Percentiles rank a stretch among this genome's conserved stretches.
These are phyloP conservation scores for Aquilaria agallochum DNA, from an alignment of 441 rosid genomes.

Conservation along the genomic window DNA sequence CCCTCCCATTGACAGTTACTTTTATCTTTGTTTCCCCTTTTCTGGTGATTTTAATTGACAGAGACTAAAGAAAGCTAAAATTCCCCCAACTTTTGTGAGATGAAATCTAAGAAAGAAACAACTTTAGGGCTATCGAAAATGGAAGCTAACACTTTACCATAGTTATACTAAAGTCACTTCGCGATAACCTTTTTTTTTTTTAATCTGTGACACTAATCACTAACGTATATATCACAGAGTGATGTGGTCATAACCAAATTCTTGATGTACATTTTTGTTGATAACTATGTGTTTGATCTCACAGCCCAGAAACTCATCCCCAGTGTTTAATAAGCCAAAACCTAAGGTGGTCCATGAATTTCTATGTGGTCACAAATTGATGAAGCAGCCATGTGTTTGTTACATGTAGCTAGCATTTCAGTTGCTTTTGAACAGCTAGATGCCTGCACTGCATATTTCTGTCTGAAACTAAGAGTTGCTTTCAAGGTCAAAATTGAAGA, in stretches of 20 bases:
- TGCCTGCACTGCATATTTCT: neutral
- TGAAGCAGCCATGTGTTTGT: slow-evolving; percentile 20
- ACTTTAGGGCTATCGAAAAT: slow-evolving; percentile 1
- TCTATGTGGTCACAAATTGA: slow-evolving; percentile 28
- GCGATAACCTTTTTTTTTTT: no score
- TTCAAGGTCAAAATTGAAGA: neutral
- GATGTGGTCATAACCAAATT: no score
- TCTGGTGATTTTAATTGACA: slow-evolving; percentile 3
- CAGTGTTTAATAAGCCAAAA: slow-evolving; percentile 18
- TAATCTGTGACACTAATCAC: no score
- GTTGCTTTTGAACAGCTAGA: slow-evolving; percentile 9
- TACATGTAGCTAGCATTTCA: slow-evolving; percentile 9
- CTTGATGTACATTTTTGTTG: no score
- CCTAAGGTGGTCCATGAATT: slow-evolving; percentile 38
- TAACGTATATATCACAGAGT: no score
- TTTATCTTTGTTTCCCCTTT: slow-evolving; percentile 18
- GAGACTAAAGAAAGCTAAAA: slow-evolving; percentile 7
- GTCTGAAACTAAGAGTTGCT: neutral
- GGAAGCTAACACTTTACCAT: neutral
- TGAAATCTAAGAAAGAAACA: no score
- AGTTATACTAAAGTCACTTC: no score
- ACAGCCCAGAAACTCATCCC: slow-evolving; percentile 11
- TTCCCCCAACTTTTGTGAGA: neutral
- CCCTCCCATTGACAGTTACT: slow-evolving; percentile 4
- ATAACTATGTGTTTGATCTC: slow-evolving; percentile 4